Evolutionary conservation across 176 grass and related monocot species (phyloP).

Genomic region (Cymbopogon citratus): DNA sequence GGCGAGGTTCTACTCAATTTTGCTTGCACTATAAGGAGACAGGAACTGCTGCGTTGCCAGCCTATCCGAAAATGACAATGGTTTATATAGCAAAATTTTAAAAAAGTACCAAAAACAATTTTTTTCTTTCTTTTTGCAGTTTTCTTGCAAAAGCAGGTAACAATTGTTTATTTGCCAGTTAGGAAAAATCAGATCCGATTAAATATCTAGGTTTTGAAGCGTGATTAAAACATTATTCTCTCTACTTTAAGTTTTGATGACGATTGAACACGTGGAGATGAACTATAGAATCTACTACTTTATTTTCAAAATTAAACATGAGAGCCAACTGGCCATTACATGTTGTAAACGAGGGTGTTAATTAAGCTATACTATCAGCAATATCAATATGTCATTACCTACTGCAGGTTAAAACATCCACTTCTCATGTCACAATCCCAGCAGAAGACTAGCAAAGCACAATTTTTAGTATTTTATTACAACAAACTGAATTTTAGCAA

Average conservation of each 20-base stretch:
- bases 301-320: not conserved
- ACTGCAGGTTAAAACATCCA: conserved; percentile 40
- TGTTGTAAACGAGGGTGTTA: not conserved
- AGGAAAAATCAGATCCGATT: not conserved
- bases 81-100: not conserved
- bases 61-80: conserved; percentile 15
- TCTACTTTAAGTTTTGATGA: not conserved
- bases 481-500: not conserved
- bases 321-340: not conserved
- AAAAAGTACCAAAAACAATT: not conserved
- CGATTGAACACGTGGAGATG: not conserved
- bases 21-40: conserved; percentile 7
- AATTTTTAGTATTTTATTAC: not conserved
- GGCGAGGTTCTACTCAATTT: not conserved
- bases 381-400: conserved; percentile 19
- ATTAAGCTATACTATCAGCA: conserved; percentile 16
- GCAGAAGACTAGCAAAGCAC: not conserved
- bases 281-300: not conserved
- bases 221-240: not conserved
- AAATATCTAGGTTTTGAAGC: not conserved
- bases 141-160: not conserved
- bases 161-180: not conserved
- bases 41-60: not conserved
- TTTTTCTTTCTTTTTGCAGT: not conserved
- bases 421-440: conserved; percentile 25